Base-by-base conservation (phyloP, 345 rosid genomes). In the Carallia pectinifolia region DNA sequence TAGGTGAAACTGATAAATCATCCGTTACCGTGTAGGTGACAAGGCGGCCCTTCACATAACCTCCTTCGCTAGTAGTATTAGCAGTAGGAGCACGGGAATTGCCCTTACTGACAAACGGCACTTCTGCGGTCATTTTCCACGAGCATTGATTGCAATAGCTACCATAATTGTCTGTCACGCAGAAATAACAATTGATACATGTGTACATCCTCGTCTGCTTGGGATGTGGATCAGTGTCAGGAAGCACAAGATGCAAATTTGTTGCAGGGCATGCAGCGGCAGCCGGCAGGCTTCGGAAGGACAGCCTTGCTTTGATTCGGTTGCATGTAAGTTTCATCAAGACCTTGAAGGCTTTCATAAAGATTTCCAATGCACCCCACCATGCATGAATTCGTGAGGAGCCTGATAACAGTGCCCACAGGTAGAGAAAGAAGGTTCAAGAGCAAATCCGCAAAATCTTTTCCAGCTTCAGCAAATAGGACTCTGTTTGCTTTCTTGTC, bases 1-100 rank as follows among this genome's bases (percentile, higher is more conserved):
- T 65, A 0, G 82, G 82, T 34, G n/a, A 53, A 53, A 80, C 70
- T 5, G 6, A 48, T n/a, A 84, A 68, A 66, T 76, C 73, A 56
- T 76, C 84, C 76, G 61, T 82, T 38, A 80, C 73, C 82, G 76
- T 74, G 39, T 77, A 77, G 0, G 79, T 73, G 4, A n/a, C n/a
- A n/a, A 80, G 65, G 31, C 58, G 48, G 0, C 73, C 81, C 59
- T 76, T 83, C 34, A 71, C 83, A 30, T 58, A 81, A 4, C 85
- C 87, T 36, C 66, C 81, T 37, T 59, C 62, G 0, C 19, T 55
- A 12, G 48, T 6, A 19, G 48, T 6, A 38, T 38, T 38, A n/a
- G n/a, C n/a, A n/a, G n/a, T n/a, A n/a, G n/a, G n/a, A 38, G 40
- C 40, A 38, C 40, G 4, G 0, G 69, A 29, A 48, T 7, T 27